Conservation (phyloP, 345 rosid species). For the Melaleuca alternifolia region DNA sequence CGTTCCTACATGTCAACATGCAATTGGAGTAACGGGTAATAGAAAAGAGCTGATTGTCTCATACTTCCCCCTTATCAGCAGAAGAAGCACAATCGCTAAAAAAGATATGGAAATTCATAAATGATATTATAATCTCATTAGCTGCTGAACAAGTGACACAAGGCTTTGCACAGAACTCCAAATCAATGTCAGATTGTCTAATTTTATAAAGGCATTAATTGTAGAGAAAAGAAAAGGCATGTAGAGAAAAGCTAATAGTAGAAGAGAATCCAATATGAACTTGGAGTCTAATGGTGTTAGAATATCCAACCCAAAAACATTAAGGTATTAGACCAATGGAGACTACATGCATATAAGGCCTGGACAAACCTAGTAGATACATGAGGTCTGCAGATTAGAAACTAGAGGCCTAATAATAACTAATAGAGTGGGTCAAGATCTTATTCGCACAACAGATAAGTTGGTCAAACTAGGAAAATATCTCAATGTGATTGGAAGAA, state of each 20-base stretch:
- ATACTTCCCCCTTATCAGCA: not conserved
- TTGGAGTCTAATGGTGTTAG: not conserved
- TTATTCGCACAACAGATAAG: not conserved
- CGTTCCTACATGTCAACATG: constrained; percentile 57
- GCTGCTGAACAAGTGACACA: not conserved
- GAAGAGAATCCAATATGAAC: not conserved
- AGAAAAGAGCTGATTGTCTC: not conserved
- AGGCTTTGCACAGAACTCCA: not conserved
- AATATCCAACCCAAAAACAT: not conserved
- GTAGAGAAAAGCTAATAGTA: not conserved
- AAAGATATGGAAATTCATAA: not conserved
- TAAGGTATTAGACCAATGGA: not conserved
- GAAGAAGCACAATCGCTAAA: not conserved
- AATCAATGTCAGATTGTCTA: not conserved
- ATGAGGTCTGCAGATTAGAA: not conserved
- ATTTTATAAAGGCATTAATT: not conserved
- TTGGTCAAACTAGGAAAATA: not conserved
- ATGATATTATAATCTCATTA: not conserved
- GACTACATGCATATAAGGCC: not conserved
- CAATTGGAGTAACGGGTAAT: not conserved
- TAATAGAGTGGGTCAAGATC: not conserved
- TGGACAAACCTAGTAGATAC: not conserved
- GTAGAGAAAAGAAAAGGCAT: not conserved
- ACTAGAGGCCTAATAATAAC: not conserved
- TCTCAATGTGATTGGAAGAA: not conserved